Conservation (phyloP, 1,284 basidiomycete species). For the Thelephora terrestris region DNA sequence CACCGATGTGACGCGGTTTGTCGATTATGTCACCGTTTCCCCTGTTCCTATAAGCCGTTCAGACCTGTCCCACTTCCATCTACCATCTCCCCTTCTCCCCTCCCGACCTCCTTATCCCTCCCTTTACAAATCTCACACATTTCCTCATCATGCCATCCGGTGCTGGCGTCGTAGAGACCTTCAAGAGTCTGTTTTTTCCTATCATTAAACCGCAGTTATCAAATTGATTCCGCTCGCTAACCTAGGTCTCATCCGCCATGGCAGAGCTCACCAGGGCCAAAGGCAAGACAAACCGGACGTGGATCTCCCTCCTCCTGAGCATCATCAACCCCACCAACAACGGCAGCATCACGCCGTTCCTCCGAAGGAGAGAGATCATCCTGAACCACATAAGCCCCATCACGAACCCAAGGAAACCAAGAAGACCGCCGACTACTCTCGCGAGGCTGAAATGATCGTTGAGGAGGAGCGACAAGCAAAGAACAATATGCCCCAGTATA, state of each 20-base stretch:
- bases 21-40: no score
- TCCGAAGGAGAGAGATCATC: constrained; percentile 14
- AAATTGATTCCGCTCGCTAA: constrained; percentile 5
- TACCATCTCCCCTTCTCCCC: not conserved
- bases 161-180: constrained; percentile 26
- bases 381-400: constrained; percentile 20
- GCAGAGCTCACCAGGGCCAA: constrained; percentile 54
- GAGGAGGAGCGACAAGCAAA: constrained; percentile 70
- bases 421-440: constrained; percentile 9
- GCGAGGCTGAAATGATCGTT: constrained; percentile 63
- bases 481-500: constrained; percentile 72
- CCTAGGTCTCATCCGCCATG: constrained; percentile 79
- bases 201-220: not conserved
- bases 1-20: no score
- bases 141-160: constrained; percentile 20
- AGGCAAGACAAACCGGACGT: constrained; percentile 23
- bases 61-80: not conserved
- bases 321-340: constrained; percentile 20
- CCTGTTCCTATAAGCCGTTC: no score
- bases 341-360: constrained; percentile 16
- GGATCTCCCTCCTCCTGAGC: constrained; percentile 14
- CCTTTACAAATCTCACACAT: not conserved
- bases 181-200: constrained; percentile 20
- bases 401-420: constrained; percentile 19
- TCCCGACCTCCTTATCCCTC: not conserved